Base-by-base conservation (phyloP, 495 filamentous ascomycete genomes). In the Stereocaulon alpinum region DNA sequence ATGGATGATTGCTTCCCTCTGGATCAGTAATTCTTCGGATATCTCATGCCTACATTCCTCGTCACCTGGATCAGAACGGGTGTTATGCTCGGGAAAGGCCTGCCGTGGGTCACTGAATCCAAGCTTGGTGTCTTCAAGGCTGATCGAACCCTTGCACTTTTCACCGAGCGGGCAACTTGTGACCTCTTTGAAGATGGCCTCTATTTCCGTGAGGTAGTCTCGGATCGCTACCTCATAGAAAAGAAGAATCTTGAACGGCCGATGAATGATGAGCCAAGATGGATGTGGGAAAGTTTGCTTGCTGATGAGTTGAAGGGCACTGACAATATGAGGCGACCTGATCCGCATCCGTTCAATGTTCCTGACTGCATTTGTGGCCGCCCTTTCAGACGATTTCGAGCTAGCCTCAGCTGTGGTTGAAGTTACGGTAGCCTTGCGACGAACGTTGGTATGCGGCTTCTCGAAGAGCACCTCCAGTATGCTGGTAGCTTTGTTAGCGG, bases 341-440 rank as follows among this genome's bases (percentile, higher is more conserved):
- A 68, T 65, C 17, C 66, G 60, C 4, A 68, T 68, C 17, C 66
- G 57, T 56, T 68, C 63, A 34, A 63, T 59, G 12, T 24, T 63
- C 50, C 44, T 55, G 7, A 20, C 22, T 34, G 24, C 17, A 32
- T 37, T 55, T 34, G 15, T 9, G 20, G 34, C 7, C 17, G 40
- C 12, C 37, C 49, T 59, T 18, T 53, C 42, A 9, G 51, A 55
- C 47, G 51, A 11, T 30, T 41, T 52, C n/a, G 56, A 52, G 17
- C 29, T n/a, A 48, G 20, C 11, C 49, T 55, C 50, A 9, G 41
- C 29, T 27, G 45, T 24, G 40, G 30, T 10, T 43, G 40, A 44
- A 45, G 43, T 53, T 4, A 43, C n/a, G 37, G 40, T 17, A 2
- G 56, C 24, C 44, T 43, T 63, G 6, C 61, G 61, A 44, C 61